Percentiles rank a stretch among this genome's conserved stretches.
Conservation (phyloP, 2,329 filamentous ascomycete genomes). For the Claviceps sp. region DNA sequence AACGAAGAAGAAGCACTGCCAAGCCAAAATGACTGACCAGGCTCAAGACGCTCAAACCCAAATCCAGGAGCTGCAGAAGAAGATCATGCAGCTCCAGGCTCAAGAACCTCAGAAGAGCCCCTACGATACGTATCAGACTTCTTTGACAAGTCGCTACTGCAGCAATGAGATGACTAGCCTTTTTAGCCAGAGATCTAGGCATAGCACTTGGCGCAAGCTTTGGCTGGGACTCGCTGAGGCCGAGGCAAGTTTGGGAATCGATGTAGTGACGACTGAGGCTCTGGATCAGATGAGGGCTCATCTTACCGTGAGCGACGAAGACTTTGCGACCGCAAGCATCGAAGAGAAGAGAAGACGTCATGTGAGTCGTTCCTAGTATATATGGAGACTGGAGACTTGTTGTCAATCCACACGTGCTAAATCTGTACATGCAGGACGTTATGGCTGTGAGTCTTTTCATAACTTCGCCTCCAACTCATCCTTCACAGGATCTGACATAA, state of each 20-base stretch:
- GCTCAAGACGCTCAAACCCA: constrained; percentile 4
- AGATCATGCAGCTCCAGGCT: constrained; percentile 7
- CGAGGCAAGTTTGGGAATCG: constrained; percentile 68
- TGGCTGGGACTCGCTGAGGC: constrained; percentile 77
- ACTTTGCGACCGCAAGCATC: constrained; percentile 59
- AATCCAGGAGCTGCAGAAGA: constrained; percentile 7
- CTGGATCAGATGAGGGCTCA: constrained; percentile 65
- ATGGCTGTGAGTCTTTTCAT: constrained; percentile 37
- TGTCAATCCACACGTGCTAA: constrained; percentile 4
- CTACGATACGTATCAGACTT: constrained; percentile 42
- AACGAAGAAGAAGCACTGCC: not conserved
- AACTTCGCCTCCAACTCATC: not conserved
- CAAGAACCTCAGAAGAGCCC: constrained; percentile 7
- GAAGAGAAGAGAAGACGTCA: constrained; percentile 65
- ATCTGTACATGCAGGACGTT: constrained; percentile 25
- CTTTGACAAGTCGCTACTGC: constrained; percentile 60
- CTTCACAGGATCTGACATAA: constrained; percentile 13
- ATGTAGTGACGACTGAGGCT: constrained; percentile 57
- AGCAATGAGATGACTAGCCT: constrained; percentile 63
- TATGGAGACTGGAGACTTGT: not conserved
- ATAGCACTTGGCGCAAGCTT: constrained; percentile 69
- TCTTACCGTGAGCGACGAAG: constrained; percentile 60
- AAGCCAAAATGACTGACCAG: constrained; percentile 1
- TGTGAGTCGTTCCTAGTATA: constrained; percentile 8
- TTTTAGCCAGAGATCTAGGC: constrained; percentile 64